A percentile compares a stretch with the other conserved stretches of the same genome.
These are phyloP conservation scores for Aegilops speltoides DNA, from an alignment of 176 grass and related monocot genomes.

Conservation along the genomic window DNA sequence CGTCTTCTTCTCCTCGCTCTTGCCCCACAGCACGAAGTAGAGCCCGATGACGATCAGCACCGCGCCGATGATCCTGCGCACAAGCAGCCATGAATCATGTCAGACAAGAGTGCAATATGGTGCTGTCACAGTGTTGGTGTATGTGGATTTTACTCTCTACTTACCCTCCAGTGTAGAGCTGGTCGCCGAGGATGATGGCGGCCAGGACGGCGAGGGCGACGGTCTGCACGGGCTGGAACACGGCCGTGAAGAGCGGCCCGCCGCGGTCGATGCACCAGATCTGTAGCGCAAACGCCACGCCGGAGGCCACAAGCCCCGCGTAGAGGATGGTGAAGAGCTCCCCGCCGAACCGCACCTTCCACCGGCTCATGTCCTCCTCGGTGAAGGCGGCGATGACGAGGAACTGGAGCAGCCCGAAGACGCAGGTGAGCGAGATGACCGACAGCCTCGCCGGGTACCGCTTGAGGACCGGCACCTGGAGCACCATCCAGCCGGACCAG, in stretches of 20 bases:
- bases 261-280: conserved; percentile 98
- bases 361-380: conserved; percentile 68
- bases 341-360: conserved; percentile 73
- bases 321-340: conserved; percentile 91
- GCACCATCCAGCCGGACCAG: conserved; percentile 95
- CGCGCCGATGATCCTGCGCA: conserved; percentile 77
- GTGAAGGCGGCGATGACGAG: conserved; percentile 70
- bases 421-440: conserved; percentile 64
- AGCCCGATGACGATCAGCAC: conserved; percentile 75
- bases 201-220: conserved; percentile 91
- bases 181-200: conserved; percentile 70
- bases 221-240: conserved; percentile 94
- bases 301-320: conserved; percentile 82
- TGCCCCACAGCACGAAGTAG: conserved; percentile 93
- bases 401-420: conserved; percentile 87
- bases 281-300: conserved; percentile 75
- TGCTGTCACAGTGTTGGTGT: no score
- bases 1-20: conserved; percentile 73
- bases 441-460: conserved; percentile 89
- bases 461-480: conserved; percentile 88
- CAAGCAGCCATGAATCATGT: no score
- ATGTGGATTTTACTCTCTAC: no score
- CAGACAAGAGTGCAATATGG: no score
- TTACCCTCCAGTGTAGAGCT: conserved; percentile 90
- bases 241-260: conserved; percentile 82